Conservation (phyloP, 345 rosid genomes). For the Physaria fendleri region DNA sequence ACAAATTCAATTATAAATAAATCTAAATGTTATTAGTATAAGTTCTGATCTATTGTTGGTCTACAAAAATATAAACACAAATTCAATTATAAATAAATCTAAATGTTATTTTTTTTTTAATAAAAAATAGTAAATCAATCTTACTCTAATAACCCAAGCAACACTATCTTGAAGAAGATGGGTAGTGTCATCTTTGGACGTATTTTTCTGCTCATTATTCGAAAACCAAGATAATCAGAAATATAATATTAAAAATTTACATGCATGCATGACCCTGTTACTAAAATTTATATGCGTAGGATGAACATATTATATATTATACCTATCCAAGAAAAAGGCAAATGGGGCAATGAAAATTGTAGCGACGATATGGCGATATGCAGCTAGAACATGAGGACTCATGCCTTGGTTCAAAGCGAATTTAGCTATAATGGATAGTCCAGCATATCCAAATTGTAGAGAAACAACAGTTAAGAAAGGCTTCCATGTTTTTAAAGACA, state of each 20-base stretch:
- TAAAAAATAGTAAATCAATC: conserved; percentile 16
- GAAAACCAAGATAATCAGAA: neutral
- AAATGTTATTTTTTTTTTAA: too few species aligned
- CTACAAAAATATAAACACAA: conserved; percentile 11
- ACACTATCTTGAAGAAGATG: conserved; percentile 51
- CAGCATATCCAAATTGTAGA: conserved; percentile 57
- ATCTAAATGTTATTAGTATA: too few species aligned
- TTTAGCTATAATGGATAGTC: conserved; percentile 50
- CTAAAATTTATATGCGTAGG: neutral
- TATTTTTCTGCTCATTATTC: conserved; percentile 44
- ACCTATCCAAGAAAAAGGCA: conserved; percentile 64
- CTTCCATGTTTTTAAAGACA: conserved; percentile 31
- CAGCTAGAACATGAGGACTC: conserved; percentile 63
- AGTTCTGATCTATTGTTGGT: conserved; percentile 39
- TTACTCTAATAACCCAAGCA: conserved; percentile 73
- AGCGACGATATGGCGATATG: conserved; percentile 68
- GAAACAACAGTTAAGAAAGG: conserved; percentile 54
- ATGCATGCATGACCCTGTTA: conserved; percentile 15
- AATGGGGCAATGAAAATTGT: conserved; percentile 63
- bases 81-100: too few species aligned
- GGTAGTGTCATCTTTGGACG: conserved; percentile 76
- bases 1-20: neutral
- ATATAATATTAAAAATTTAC: neutral
- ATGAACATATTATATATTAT: conserved; percentile 8
- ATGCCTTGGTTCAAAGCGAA: conserved; percentile 48